Conservation (phyloP, 2,329 filamentous ascomycete species). For the Exophiala oligosperma region DNA sequence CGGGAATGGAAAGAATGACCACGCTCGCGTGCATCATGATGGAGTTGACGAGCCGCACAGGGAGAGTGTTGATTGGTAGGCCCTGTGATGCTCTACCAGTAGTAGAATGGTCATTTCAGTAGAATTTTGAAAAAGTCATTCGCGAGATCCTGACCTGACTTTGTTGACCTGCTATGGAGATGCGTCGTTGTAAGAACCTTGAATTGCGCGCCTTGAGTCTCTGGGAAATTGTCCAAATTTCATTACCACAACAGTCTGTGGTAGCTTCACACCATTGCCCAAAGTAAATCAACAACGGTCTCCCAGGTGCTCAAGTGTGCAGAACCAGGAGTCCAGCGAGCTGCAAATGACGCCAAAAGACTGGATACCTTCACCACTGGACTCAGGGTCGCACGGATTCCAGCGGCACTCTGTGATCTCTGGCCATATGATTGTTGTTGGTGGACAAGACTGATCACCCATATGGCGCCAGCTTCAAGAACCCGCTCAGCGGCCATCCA, state of each 20-base stretch:
- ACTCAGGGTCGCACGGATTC: not conserved
- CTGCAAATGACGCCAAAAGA: conserved; percentile 7
- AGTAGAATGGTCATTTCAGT: conserved; percentile 8
- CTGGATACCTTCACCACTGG: conserved; percentile 8
- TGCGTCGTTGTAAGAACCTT: too few relatives aligned
- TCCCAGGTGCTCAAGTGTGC: conserved; percentile 2
- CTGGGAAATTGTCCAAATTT: too few relatives aligned
- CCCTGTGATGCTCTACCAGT: conserved; percentile 10
- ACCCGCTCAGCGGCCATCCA: conserved; percentile 8
- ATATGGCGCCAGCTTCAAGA: conserved; percentile 2
- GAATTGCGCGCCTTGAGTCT: too few relatives aligned
- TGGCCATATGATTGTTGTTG: not conserved
- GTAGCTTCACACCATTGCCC: conserved; percentile 1
- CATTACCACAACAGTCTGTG: too few relatives aligned
- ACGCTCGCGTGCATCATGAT: conserved; percentile 10
- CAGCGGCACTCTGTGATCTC: not conserved
- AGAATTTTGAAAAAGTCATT: not conserved
- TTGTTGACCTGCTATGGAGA: too few relatives aligned
- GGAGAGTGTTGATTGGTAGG: conserved; percentile 6
- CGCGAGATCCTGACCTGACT: too few relatives aligned
- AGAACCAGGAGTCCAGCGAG: conserved; percentile 1
- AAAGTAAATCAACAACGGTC: conserved; percentile 2
- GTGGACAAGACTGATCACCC: not conserved
- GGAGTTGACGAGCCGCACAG: conserved; percentile 13
- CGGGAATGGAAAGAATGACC: conserved; percentile 9